Percentiles rank a stretch among this genome's conserved stretches.
phyloP scores from a whole-genome alignment of 2,329 filamentous ascomycete species.

The Chrysoporthe austroafricana region DNA sequence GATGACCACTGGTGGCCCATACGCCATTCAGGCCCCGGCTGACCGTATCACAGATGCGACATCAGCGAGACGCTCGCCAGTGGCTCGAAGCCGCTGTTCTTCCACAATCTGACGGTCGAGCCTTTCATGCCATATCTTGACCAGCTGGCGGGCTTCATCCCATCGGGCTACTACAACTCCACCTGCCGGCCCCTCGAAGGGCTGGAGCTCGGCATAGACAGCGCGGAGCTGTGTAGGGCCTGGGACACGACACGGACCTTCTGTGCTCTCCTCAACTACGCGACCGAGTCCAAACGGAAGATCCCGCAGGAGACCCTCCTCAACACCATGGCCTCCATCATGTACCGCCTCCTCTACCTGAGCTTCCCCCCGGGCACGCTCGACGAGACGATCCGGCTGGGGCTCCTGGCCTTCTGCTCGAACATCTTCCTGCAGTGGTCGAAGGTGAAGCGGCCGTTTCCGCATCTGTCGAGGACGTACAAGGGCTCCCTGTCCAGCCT shows the following conservation, averaged over 20 bases:
- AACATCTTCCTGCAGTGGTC: constrained; percentile 45
- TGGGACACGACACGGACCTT: constrained; percentile 34
- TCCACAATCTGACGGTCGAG: constrained; percentile 7
- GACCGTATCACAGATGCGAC: constrained; percentile 14
- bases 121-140: constrained; percentile 7
- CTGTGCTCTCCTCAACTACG: constrained; percentile 33
- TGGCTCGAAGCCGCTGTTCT: constrained; percentile 13
- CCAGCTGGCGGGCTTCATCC: not conserved
- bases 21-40: not conserved
- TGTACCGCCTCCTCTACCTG: constrained; percentile 45
- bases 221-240: constrained; percentile 27
- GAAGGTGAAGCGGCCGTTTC: constrained; percentile 30
- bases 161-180: not conserved
- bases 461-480: constrained; percentile 30
- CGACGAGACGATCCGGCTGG: constrained; percentile 44
- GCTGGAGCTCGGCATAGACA: constrained; percentile 4
- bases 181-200: not conserved
- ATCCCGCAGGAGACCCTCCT: constrained; percentile 32
- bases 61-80: constrained; percentile 13
- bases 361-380: constrained; percentile 34
- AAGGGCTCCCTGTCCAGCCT: constrained; percentile 23
- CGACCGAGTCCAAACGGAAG: constrained; percentile 25
- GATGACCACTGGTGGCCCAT: too few species aligned
- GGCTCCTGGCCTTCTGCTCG: constrained; percentile 43
- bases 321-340: constrained; percentile 42